Conservation (phyloP, 495 filamentous ascomycete genomes). For the Tetracladium marchalianum region DNA sequence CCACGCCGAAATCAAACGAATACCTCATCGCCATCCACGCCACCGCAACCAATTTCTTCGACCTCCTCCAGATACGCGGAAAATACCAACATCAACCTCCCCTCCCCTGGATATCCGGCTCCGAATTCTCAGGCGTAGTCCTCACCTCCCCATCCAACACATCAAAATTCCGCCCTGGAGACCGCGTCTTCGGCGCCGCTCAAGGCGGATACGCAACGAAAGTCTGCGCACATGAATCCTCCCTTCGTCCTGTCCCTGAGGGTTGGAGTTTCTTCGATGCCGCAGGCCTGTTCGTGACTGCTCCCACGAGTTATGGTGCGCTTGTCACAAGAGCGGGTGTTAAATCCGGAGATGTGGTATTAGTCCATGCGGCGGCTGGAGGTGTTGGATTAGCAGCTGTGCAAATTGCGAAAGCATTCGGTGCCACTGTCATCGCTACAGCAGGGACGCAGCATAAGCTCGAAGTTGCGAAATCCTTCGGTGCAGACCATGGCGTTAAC, state of each 20-base stretch:
- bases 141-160: constrained; percentile 47
- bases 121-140: constrained; percentile 77
- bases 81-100: constrained; percentile 51
- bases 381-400: constrained; percentile 89
- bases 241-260: constrained; percentile 60
- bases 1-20: constrained; percentile 54
- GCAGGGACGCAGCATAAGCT: constrained; percentile 71
- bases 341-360: constrained; percentile 72
- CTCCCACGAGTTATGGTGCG: constrained; percentile 80
- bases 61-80: constrained; percentile 31
- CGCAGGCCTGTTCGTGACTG: constrained; percentile 83
- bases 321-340: constrained; percentile 69
- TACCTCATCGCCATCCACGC: constrained; percentile 89
- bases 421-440: constrained; percentile 83
- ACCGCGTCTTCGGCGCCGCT: constrained; percentile 75
- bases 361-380: constrained; percentile 87
- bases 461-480: constrained; percentile 65
- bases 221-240: constrained; percentile 52
- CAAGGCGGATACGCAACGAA: constrained; percentile 84
- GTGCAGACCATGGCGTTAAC: constrained; percentile 75
- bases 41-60: constrained; percentile 89
- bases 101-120: constrained; percentile 78
- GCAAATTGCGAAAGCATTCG: constrained; percentile 84
- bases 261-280: constrained; percentile 81
- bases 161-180: constrained; percentile 59